Percentiles rank a stretch among this genome's conserved stretches.
Conservation (phyloP, 2,329 filamentous ascomycete genomes). For the Calonectria hongkongensis region DNA sequence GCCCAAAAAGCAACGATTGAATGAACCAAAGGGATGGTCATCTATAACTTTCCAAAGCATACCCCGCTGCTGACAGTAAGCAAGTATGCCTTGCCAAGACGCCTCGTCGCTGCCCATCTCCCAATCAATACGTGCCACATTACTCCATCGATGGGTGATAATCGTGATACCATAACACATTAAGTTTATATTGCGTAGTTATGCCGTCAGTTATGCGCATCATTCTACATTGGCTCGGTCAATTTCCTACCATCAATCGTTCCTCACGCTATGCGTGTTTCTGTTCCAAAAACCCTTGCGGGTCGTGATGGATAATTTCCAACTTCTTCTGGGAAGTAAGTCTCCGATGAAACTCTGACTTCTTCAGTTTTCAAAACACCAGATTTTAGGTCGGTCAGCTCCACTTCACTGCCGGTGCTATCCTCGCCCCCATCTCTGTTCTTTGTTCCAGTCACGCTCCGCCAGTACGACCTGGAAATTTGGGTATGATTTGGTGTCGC, state of each 20-base stretch:
- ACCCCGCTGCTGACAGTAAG: slow-evolving; percentile 12
- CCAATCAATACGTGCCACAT: background rate
- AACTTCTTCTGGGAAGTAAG: background rate
- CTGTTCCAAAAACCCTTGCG: slow-evolving; percentile 23
- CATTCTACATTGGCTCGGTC: background rate
- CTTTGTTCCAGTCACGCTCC: slow-evolving; percentile 2
- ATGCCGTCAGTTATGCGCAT: background rate
- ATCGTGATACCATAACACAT: background rate
- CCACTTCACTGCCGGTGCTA: slow-evolving; percentile 38
- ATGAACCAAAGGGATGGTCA: background rate
- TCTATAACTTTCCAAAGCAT: background rate
- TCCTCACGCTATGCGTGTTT: slow-evolving; percentile 21
- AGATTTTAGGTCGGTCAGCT: slow-evolving; percentile 26
- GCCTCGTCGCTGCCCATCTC: no score
- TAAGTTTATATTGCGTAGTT: background rate
- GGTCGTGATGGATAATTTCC: background rate
- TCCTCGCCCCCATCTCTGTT: background rate
- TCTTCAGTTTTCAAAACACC: slow-evolving; percentile 43
- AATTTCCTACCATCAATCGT: no score
- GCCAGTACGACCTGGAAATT: slow-evolving; percentile 30
- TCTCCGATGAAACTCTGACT: slow-evolving; percentile 38
- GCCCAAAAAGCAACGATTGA: background rate
- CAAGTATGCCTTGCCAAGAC: background rate
- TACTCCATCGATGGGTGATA: no score
- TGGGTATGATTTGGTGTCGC: background rate